Conservation (phyloP, 768 basidiomycete genomes). For the Panus rudis region DNA sequence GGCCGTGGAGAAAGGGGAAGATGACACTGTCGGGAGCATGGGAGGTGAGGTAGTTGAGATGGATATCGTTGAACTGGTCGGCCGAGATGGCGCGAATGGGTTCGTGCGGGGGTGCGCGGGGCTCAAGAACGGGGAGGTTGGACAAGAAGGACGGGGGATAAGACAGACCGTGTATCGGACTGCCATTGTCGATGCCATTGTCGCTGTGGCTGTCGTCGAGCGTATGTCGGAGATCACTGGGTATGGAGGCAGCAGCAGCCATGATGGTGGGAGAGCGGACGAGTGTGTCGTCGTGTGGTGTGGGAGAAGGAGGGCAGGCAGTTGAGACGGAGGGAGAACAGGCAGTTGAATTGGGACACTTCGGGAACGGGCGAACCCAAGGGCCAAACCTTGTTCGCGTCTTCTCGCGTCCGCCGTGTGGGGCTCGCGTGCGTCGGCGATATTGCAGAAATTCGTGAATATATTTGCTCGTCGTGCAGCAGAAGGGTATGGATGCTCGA, state of each 20-base stretch:
- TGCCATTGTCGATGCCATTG: background rate
- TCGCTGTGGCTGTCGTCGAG: background rate
- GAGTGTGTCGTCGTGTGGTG: background rate
- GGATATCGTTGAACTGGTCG: conserved; percentile 50
- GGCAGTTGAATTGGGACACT: too few species aligned
- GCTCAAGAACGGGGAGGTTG: conserved; percentile 14
- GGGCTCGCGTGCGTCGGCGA: too few species aligned
- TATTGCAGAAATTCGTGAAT: too few species aligned
- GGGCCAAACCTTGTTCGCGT: too few species aligned
- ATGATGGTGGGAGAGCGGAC: background rate
- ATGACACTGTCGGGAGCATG: conserved; percentile 77
- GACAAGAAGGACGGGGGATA: conserved; percentile 8
- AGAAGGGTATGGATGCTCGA: too few species aligned
- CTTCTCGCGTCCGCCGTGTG: too few species aligned
- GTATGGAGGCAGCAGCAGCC: too few species aligned
- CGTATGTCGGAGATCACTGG: too few species aligned
- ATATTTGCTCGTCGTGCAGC: too few species aligned
- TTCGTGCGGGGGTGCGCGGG: conserved; percentile 29
- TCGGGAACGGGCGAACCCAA: too few species aligned
- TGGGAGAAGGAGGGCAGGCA: background rate
- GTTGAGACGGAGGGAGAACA: too few species aligned
- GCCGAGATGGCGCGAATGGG: conserved; percentile 38
- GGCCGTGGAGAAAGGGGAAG: conserved; percentile 85
- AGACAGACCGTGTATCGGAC: conserved; percentile 5
- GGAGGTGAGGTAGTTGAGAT: conserved; percentile 52